These are phyloP conservation scores for Hyphodiscus hymeniophilus DNA, from an alignment of 495 filamentous ascomycete species.

Conservation along the genomic window DNA sequence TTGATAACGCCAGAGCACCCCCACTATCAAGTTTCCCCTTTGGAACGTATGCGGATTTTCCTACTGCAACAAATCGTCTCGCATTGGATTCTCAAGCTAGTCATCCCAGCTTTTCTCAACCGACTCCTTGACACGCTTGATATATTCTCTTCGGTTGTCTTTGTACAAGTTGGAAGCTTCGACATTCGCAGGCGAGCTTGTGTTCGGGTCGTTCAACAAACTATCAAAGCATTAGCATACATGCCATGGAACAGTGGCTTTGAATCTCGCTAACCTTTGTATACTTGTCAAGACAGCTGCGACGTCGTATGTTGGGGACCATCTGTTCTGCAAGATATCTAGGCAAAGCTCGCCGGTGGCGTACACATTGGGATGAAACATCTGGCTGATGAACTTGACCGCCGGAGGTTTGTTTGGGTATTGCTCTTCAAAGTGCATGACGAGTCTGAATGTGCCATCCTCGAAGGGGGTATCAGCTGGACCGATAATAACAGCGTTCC, in stretches of 20 bases:
- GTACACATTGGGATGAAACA: conserved; percentile 99
- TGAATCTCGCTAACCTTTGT: conserved; percentile 60
- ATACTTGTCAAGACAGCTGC: conserved; percentile 96
- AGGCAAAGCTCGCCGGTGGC: conserved; percentile 93
- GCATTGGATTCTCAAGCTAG: conserved; percentile 27
- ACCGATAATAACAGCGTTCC: conserved; percentile 98
- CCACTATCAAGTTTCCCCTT: conserved; percentile 1
- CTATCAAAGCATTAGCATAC: conserved; percentile 34
- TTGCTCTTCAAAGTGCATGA: conserved; percentile 98
- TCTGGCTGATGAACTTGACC: conserved; percentile 96
- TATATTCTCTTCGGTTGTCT: conserved; percentile 93
- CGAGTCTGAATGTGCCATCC: conserved; percentile 93
- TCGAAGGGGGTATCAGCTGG: conserved; percentile 97
- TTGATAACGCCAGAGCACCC: conserved; percentile 13
- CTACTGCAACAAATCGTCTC: neutral
- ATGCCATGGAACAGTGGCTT: neutral
- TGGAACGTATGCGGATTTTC: neutral
- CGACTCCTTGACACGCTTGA: conserved; percentile 88
- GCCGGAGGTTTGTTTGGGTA: conserved; percentile 97
- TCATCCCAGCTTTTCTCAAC: conserved; percentile 99
- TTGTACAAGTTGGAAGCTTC: conserved; percentile 98
- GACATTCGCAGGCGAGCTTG: conserved; percentile 92
- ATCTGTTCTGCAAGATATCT: conserved; percentile 95
- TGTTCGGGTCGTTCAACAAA: conserved; percentile 97
- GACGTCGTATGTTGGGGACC: conserved; percentile 98